phyloP scores from a whole-genome alignment of 2,329 filamentous ascomycete genomes.

The Massarina eburnea region DNA sequence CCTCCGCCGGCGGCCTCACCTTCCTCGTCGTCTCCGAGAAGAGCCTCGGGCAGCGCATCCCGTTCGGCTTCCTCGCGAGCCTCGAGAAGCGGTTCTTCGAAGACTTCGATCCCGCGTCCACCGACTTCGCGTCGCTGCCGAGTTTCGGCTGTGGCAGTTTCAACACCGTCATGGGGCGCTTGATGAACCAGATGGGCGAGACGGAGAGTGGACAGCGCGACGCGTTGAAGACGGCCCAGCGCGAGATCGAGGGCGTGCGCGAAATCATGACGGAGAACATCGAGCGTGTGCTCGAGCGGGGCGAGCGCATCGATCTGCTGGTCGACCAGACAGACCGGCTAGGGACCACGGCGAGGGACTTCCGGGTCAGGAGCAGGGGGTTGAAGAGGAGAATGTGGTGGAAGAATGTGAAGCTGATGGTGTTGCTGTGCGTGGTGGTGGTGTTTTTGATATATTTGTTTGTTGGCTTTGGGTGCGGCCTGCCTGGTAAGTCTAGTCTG shows the following conservation, averaged over 20 bases:
- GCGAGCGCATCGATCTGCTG: conserved; percentile 88
- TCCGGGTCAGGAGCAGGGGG: conserved; percentile 81
- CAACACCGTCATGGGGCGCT: conserved; percentile 72
- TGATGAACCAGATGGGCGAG: conserved; percentile 85
- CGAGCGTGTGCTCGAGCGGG: conserved; percentile 79
- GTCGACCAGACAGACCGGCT: conserved; percentile 96
- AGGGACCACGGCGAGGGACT: conserved; percentile 85
- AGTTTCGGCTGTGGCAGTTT: conserved; percentile 90
- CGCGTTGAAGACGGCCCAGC: conserved; percentile 78
- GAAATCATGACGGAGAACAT: conserved; percentile 97
- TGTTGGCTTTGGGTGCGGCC: conserved; percentile 70
- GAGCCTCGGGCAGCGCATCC: conserved; percentile 79
- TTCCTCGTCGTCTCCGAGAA: conserved; percentile 88
- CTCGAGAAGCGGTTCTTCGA: conserved; percentile 84
- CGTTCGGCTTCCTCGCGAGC: conserved; percentile 89
- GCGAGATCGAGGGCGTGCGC: conserved; percentile 88
- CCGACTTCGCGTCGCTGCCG: conserved; percentile 75
- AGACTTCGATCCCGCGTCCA: conserved; percentile 65
- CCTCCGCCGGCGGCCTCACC: conserved; percentile 77
- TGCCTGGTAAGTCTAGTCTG: conserved; percentile 52
- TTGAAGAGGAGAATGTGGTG: conserved; percentile 97
- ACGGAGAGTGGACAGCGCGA: conserved; percentile 71
- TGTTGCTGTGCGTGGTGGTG: conserved; percentile 70
- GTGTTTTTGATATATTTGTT: conserved; percentile 72
- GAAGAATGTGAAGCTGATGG: conserved; percentile 98